Percentiles rank a stretch among this genome's conserved stretches.
Evolutionary conservation across 768 basidiomycete genomes (phyloP).

Genomic region (Dioszegia aurantiaca): DNA sequence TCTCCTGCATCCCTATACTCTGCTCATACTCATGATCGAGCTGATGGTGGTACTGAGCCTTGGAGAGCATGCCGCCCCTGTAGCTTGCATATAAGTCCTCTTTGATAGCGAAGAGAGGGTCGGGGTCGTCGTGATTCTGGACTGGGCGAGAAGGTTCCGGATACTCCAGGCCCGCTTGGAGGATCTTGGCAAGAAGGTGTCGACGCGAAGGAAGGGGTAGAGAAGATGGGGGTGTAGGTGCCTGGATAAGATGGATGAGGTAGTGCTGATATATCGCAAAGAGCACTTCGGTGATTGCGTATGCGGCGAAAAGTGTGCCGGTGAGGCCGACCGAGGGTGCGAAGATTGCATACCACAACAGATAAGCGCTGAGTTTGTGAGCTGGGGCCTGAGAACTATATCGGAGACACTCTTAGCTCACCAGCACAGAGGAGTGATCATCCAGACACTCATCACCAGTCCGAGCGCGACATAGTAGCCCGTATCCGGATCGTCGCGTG

Average conservation of each 20-base stretch:
- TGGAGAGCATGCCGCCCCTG: conserved; percentile 14
- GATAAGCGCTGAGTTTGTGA: conserved; percentile 29
- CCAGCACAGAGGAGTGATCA: conserved; percentile 40
- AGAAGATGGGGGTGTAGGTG: conserved; percentile 27
- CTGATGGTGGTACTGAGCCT: conserved; percentile 24
- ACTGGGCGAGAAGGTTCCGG: conserved; percentile 19
- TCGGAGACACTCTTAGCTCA: conserved; percentile 11
- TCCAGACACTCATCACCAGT: conserved; percentile 37
- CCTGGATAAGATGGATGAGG: conserved; percentile 34
- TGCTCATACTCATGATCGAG: conserved; percentile 32
- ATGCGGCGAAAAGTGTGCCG: conserved; percentile 37
- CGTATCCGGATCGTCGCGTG: conserved; percentile 21
- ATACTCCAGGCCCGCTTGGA: conserved; percentile 30
- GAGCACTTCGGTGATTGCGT: conserved; percentile 33
- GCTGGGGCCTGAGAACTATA: not conserved
- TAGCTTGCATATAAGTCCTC: conserved; percentile 16
- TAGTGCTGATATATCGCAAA: conserved; percentile 39
- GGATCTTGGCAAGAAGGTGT: conserved; percentile 29
- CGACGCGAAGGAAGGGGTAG: conserved; percentile 29
- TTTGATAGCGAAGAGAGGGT: conserved; percentile 3
- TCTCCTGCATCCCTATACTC: conserved; percentile 24
- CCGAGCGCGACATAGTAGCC: conserved; percentile 38
- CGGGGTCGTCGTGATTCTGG: conserved; percentile 9
- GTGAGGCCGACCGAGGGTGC: conserved; percentile 21
- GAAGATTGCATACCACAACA: conserved; percentile 38